Base-by-base conservation (phyloP, 75 land plant species). In the Azolla pinnata region DNA sequence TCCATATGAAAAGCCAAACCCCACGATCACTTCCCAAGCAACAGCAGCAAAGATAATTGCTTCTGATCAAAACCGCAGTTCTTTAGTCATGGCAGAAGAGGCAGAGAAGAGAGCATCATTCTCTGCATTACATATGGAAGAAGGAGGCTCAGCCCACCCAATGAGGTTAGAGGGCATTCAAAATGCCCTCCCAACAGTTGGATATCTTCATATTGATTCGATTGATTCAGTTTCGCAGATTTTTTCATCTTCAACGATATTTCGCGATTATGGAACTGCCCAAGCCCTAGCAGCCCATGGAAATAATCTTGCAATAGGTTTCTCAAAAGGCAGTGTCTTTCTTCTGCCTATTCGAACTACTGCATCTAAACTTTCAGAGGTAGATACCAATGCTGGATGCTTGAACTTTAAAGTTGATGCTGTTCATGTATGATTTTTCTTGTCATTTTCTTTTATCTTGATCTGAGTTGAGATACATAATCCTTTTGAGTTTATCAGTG, bases 141-240 rank as follows among this genome's bases (percentile, higher is more conserved):
- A 79, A 55, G 96, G 99, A 19, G 96, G 81, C 3, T 85, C 83
- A 57, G 83, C 99, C 16, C 96, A 86, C 48, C 99, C 96, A 5
- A 95, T 95, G 99, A 78, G 81, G 59, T 80, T 95, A 44, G 87
- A 86, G 58, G 99, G 99, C 35, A 81, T 90, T 21, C 68, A 81
- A 33, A 75, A 83, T 51, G 96, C 83, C 0, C 84, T 97, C 14
- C 90, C 83, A 31, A 82, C 81, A 31, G 73, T 95, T 53, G 99
- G 99, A 17, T 84, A 83, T 72, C 66, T 90, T 68, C 88, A 90
- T 63, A 64, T 86, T 33, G 77, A 79, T 35, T 63, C 72, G 2
- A 58, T 65, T 29, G 77, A 77, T 50, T 58, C 76, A 14, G 65
- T 95, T 48, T 75, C 91, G 17, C 68, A 72, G 42, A 71, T 75